These are phyloP conservation scores for Leishmania arabica DNA, from an alignment of 208 protist species.

Conservation along the genomic window DNA sequence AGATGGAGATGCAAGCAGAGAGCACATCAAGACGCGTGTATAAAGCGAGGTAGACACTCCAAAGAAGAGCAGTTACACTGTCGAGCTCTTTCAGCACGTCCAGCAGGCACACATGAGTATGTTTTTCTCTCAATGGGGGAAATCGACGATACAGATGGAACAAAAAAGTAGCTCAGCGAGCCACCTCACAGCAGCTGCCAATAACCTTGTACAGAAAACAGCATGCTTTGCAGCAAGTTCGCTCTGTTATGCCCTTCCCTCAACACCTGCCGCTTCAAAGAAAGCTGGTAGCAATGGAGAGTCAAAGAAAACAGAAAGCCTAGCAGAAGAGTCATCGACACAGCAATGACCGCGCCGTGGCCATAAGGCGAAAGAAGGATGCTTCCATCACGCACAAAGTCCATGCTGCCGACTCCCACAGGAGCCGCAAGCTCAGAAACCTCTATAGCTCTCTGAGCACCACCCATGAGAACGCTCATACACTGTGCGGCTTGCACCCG, in stretches of 20 bases:
- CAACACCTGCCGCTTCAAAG: background rate
- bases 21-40: background rate
- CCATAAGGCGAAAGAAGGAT: conserved; percentile 14
- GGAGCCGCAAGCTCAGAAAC: conserved; percentile 32
- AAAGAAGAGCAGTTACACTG: background rate
- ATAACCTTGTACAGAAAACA: background rate
- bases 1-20: background rate
- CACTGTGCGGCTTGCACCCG: conserved; percentile 20
- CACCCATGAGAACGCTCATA: conserved; percentile 46
- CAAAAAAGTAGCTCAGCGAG: too few species aligned
- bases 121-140: background rate
- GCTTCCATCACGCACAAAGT: conserved; percentile 19
- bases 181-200: too few species aligned
- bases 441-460: conserved; percentile 38
- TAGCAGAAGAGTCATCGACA: conserved; percentile 15
- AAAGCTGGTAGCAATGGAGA: background rate
- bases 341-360: background rate
- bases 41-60: background rate
- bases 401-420: conserved; percentile 19
- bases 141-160: background rate
- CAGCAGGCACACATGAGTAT: background rate
- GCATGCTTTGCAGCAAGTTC: background rate
- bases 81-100: background rate
- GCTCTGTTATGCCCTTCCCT: background rate
- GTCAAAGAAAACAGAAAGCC: background rate